Conservation (phyloP, 2,329 filamentous ascomycete species). For the Botrytis sinoallii region DNA sequence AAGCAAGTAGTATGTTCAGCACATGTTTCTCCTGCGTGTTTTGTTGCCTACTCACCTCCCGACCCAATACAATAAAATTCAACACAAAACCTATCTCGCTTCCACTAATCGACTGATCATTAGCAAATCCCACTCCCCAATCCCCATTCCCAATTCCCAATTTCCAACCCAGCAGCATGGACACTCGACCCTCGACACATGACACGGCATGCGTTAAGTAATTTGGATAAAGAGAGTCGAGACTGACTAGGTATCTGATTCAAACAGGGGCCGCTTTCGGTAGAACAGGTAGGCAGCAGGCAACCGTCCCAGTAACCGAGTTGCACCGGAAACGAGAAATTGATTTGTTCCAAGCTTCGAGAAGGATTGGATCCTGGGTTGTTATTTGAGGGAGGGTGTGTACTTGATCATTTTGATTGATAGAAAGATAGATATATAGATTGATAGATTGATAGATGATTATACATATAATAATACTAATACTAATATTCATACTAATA, state of each 20-base stretch:
- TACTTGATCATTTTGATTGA: not conserved
- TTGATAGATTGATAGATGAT: no score
- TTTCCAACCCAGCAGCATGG: not conserved
- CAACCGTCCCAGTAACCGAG: not conserved
- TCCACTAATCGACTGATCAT: not conserved
- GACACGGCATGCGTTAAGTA: not conserved
- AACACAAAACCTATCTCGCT: not conserved
- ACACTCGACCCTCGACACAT: not conserved
- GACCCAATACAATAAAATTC: not conserved
- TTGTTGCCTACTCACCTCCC: no score
- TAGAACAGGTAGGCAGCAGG: constrained; percentile 6
- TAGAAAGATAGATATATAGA: not conserved
- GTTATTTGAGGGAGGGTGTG: no score
- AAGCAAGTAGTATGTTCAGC: not conserved
- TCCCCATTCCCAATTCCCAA: no score
- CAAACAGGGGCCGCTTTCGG: not conserved
- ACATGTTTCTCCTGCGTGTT: not conserved
- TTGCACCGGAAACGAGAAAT: not conserved
- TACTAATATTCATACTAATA: no score
- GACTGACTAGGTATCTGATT: not conserved
- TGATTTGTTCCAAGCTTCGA: not conserved
- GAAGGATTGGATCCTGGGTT: not conserved
- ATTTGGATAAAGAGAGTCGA: not conserved
- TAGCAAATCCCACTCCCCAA: no score
- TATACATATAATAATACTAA: no score